These are phyloP conservation scores for Zygotorulaspora florentina DNA, from an alignment of 805 yeast species.

Conservation along the genomic window DNA sequence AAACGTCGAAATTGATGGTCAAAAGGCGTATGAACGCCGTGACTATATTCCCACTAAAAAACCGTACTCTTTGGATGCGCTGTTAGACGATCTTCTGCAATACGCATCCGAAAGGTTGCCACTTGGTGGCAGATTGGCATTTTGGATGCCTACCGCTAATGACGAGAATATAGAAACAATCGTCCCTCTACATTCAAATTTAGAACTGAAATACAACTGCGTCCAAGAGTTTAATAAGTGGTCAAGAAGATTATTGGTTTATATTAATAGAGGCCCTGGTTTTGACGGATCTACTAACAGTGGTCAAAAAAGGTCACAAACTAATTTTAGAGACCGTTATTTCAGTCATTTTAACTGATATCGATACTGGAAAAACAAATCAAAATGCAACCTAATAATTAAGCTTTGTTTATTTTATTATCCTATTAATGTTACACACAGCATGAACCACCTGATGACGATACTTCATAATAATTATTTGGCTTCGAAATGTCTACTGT, in stretches of 20 bases:
- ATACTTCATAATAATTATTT: conserved; percentile 3
- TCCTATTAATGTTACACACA: conserved; percentile 14
- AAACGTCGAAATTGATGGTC: conserved; percentile 68
- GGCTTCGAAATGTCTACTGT: conserved; percentile 7
- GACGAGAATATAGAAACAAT: conserved; percentile 66
- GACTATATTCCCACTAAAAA: conserved; percentile 92
- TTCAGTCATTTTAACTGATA: conserved; percentile 55
- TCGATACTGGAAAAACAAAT: conserved; percentile 1
- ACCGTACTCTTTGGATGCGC: conserved; percentile 73
- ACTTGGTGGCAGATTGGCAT: conserved; percentile 73
- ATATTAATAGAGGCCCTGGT: conserved; percentile 58
- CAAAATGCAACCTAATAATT: not conserved
- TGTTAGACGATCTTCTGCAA: conserved; percentile 70
- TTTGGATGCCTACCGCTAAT: conserved; percentile 98
- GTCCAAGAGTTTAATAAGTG: conserved; percentile 90
- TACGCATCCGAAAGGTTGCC: conserved; percentile 73
- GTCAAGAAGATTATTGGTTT: conserved; percentile 83
- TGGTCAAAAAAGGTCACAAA: conserved; percentile 42
- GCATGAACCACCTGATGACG: conserved; percentile 18
- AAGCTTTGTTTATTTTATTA: not conserved
- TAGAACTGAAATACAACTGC: conserved; percentile 67
- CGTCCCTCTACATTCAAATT: conserved; percentile 72
- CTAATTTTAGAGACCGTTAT: conserved; percentile 73
- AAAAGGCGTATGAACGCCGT: conserved; percentile 65
- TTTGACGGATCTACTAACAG: conserved; percentile 48